Conservation (phyloP, 306 rosid genomes). For the Cicer bijugum region DNA sequence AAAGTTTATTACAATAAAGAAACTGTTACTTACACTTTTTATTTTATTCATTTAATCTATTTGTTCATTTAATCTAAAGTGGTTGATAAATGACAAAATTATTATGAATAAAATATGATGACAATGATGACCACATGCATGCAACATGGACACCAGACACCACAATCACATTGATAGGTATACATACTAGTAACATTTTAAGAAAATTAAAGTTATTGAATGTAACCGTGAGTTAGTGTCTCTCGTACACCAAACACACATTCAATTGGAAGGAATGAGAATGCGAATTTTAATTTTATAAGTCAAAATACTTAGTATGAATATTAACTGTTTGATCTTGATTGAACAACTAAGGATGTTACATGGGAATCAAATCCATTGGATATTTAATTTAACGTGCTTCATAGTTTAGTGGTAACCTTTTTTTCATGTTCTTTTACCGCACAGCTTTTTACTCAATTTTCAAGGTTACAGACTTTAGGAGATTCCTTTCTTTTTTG, state of each 20-base stretch:
- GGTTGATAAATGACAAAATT: conserved; percentile 18
- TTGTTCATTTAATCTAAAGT: conserved; percentile 28
- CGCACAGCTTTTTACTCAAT: conserved; percentile 15
- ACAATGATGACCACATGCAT: neutral
- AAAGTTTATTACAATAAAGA: neutral
- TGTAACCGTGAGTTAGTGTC: neutral
- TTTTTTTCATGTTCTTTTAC: conserved; percentile 30
- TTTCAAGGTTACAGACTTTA: conserved; percentile 39
- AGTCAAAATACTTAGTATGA: too few species aligned
- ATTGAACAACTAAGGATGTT: too few species aligned
- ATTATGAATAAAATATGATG: neutral
- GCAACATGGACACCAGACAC: neutral
- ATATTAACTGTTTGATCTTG: too few species aligned
- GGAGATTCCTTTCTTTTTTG: conserved; percentile 31
- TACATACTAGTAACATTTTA: neutral
- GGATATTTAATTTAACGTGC: neutral
- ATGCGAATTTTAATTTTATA: too few species aligned
- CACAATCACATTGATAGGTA: neutral
- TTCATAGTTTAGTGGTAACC: neutral
- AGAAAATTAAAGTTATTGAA: conserved; percentile 17
- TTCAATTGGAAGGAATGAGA: neutral
- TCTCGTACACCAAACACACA: neutral
- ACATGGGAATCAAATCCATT: too few species aligned
- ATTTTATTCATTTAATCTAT: neutral
- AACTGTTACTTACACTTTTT: neutral